Base-by-base conservation (phyloP, 1,284 basidiomycete species). In the Heliocybe sulcata region DNA sequence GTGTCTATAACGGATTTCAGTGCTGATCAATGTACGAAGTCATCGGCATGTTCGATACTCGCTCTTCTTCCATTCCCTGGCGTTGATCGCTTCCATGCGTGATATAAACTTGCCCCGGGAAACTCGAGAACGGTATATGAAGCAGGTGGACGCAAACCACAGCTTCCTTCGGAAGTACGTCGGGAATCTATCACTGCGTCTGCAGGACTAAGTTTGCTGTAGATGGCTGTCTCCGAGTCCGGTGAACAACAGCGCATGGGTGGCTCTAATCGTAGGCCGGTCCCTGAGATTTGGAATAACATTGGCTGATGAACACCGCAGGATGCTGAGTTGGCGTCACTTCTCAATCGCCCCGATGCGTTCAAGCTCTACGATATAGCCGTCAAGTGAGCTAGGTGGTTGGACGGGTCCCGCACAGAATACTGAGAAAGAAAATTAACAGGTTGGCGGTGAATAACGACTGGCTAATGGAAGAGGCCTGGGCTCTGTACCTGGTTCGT, bases 141-240 rank as follows among this genome's bases (percentile, higher is more conserved):
- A 72, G 16, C 85, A 88, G 63, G 72, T 87, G 45, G 71, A 75
- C 23, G 63, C 69, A 6, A 87, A 87, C 63, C 82, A 85, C 65
- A 65, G 65, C 11, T 85, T 79, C 60, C 77, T 85, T 57, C 71
- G 76, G 58, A 80, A 78, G 82, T 80, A 60, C 35, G 72, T 66
- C 14, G 6, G 20, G 14, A 10, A 23, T 9, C 16, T 53, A 31
- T 22, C 35, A 4, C 19, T 23, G 14, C 22, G 11, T 35, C n/a
- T 23, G 4, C 35, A n/a, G 25, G 29, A 26, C 48, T 56, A 20
- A 59, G 42, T 14, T 35, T 23, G 23, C 42, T 55, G 3, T 59
- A 87, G 84, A 58, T 88, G 85, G 85, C 62, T 82, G 10, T 81
- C 82, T 0, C 77, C 83, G 1, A 84, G 82, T 62, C 82, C 84